Evolutionary conservation across 106 monocot genomes (phyloP).

Genomic region (Apostasia ramifera): DNA sequence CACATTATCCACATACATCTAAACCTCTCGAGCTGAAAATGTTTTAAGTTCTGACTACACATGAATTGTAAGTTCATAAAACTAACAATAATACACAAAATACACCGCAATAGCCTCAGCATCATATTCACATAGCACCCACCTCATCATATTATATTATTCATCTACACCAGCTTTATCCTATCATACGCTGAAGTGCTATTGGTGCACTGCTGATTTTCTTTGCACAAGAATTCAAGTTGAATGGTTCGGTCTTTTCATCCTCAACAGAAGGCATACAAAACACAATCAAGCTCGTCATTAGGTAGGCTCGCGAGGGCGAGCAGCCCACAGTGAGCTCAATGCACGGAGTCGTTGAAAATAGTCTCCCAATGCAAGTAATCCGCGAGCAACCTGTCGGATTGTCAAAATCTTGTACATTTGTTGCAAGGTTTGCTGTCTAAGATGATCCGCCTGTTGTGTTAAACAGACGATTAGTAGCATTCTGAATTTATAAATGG

Average conservation of each 20-base stretch:
- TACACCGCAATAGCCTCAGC: not conserved
- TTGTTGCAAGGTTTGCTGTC: conserved; percentile 52
- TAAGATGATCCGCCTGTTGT: conserved; percentile 70
- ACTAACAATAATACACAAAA: not conserved
- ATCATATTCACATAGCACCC: no score
- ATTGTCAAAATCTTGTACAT: conserved; percentile 70
- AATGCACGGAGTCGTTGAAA: conserved; percentile 67
- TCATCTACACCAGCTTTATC: not conserved
- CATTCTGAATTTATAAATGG: no score
- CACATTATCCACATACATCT: no score
- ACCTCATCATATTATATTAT: no score
- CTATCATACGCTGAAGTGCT: not conserved
- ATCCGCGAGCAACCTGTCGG: conserved; percentile 67
- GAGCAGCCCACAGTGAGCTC: conserved; percentile 75
- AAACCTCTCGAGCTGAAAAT: no score
- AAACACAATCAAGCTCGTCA: not conserved
- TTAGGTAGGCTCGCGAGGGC: conserved; percentile 43
- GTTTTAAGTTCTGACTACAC: no score
- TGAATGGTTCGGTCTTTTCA: not conserved
- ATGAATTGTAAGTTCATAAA: no score
- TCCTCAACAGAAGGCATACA: not conserved
- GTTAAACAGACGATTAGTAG: not conserved
- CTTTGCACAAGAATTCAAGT: not conserved
- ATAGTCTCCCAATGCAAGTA: conserved; percentile 78
- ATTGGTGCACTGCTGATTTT: no score